Base-by-base conservation (phyloP, 331 rosid species). In the Acacia concinna region DNA sequence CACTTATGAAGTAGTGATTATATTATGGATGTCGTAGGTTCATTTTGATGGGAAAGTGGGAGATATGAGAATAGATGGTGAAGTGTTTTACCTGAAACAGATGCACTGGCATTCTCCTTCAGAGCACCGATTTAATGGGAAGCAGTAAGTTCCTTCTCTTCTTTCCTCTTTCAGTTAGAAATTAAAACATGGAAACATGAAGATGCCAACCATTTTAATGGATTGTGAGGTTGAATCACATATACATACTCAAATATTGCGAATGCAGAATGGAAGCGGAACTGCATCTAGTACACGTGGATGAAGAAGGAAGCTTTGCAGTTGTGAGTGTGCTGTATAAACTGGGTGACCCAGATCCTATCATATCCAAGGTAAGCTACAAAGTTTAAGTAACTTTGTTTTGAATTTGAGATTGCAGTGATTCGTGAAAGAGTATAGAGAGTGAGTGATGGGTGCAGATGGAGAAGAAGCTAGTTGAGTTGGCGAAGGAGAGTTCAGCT, bases 101-200 rank as follows among this genome's bases (percentile, higher is more conserved):
- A 51, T 91, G 82, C 98, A 93, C 51, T 95, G 97, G 97, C 99
- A 91, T 79, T 20, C 90, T 88, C 99, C 99, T 64, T 82, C 98
- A 0, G 99, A 95, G 82, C 99, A 95, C 81, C 79, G 68, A 35
- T 32, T 91, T 51, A 18, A 93, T 27, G 92, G 93, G 51, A 49
- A 84, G 9, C 85, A 32, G 99, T 91, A 89, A 35, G 86, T 85
- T 52, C 74, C 73, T 43, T 75, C 28, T 60, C 63, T 35, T 37
- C 37, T 64, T 54, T 74, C 68, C 60, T 52, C 47, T 13, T 4
- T 15, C 23, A 49, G 23, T 57, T 57, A 25, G 17, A 57, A 57
- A 57, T 23, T 57, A 25, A 12, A 57, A 27, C 65, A 8, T 4
- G 32, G 17, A 27, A 27, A 59, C 5, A 59, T 59, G 8, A 11